Base-by-base conservation (phyloP, 1,284 basidiomycete species). In the Ganoderma lingzhi region DNA sequence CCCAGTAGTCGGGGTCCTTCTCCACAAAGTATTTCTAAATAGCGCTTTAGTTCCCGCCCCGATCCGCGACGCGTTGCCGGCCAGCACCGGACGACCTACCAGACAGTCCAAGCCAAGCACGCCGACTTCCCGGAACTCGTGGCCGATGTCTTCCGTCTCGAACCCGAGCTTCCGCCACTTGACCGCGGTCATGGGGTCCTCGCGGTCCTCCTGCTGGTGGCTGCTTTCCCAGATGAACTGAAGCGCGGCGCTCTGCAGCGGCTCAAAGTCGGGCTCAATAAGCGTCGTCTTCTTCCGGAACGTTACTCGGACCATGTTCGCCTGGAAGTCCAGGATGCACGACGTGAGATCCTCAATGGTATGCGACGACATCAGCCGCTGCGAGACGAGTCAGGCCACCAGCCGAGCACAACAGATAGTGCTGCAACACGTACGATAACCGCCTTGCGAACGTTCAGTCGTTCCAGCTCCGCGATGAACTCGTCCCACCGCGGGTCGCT, bases 311-410 rank as follows among this genome's bases (percentile, higher is more conserved):
- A 95, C 86, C 75, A 96, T 90, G 79, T 96, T 96, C 53, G 93
- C 90, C 84, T 98, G 96, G 80, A 97, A 98, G 76, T 97, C 94
- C 67, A 97, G 86, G 65, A 98, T 95, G 71, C 92, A 93, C 0
- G 93, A 95, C 3, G 92, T 90, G 60, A 96, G 84, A 78, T 97
- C 95, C 74, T 97, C 95, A 56, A 93, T 90, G 32, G 92, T 92
- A 77, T 94, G 94, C 19, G 93, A 86, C 17, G 94, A 92, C 91
- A 98, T 97, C 41, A 96, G 85, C 67, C 93, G 90, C 95, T 96
- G 76, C 30, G 28, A 59, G 6, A 44, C n/a, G 30, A 55, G 35
- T 45, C 30, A 35, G 60, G 17, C 17, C 53, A 19, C 72, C 19
- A 19, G 3, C 8, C 8, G 15, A 15, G 14, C 2, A 6, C 12